Evolutionary conservation across 768 basidiomycete genomes (phyloP), one percentile per base, ranked within the genome.

Genomic region (Boletellus ananiceps): DNA sequence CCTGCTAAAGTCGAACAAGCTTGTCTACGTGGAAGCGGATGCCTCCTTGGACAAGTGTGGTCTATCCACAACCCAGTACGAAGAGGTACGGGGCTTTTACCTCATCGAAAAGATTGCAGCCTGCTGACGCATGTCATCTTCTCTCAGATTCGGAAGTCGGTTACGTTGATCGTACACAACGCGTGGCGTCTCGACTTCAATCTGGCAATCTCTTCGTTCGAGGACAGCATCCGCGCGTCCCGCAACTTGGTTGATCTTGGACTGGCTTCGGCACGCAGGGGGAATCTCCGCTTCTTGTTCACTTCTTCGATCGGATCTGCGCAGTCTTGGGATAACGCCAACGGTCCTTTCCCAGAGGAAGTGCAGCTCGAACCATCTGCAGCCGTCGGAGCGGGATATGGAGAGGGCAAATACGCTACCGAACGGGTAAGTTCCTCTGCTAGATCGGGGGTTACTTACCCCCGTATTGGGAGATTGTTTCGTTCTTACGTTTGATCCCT

Each of bases 141-240:
- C 33, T 13, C 3, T 1, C 40, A 74, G 74, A 58, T 75, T 2
- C 59, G 57, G 1, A 49, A 51, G 2, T 66, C 69, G 0, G 59
- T 74, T 25, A 69, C 68, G 2, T 31, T 69, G 21, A 61, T 75
- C 41, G 69, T 75, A 18, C 74, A 75, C 46, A 72, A 64, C 4
- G 74, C 75, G 3, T 77, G 75, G 75, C 64, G 61, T n/a, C 61
- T 77, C 40, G 69, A 78, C 43, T 76, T 75, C 50, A 75, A 70
- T 44, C 46, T 72, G 31, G 60, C 60, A 3, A 58, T 77, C 9
- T 60, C 69, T 6, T 75, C 76, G 1, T 74, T 77, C 44, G 74
- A 75, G 32, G 68, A 70, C 4, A 74, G 64, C 44, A 62, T 77
- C 12, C 64, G 60, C 33, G 69, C 60, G 14, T 70, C 71, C 2